Base-by-base conservation (phyloP, 2,329 filamentous ascomycete species). In the Neopestalotiopsis rosae region DNA sequence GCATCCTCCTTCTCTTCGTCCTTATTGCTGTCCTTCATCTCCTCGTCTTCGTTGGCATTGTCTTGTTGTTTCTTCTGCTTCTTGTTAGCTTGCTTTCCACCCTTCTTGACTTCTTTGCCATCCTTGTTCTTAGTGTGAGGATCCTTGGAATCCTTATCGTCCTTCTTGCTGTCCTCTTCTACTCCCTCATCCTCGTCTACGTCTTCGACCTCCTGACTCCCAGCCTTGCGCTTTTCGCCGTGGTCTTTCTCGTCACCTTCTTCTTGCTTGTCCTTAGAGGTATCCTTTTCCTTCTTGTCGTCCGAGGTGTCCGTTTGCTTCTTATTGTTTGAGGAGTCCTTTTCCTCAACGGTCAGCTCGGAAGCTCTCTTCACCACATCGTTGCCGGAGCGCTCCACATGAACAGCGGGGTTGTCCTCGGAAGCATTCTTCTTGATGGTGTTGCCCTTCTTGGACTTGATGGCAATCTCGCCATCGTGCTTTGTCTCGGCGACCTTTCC, bases 291-390 rank as follows among this genome's bases (percentile, higher is more conserved):
- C 10, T 49, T 49, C 42, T 49, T 49, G 14, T 6, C 42, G 42
- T 49, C 14, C 4, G 24, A 28, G 24, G 24, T 28, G 24, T 13
- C 42, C 42, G 7, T 49, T 49, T 17, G 45, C 34, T 38, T 6
- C 10, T 38, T 38, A 38, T 10, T 10, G 3, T 38, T 38, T 38
- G 45, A 52, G 17, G 72, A 67, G 42, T 74, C 79, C 70, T 83
- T 82, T 73, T 86, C 76, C 68, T 90, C 87, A 42, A 91, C 81
- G 3, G 85, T 83, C 34, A 91, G 80, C 79, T 91, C 89, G 58
- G 84, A 86, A 13, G 89, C 87, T 71, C 84, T 84, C 81, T 91
- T 91, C 66, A 90, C 88, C 24, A 91, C 89, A 76, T 91, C 89
- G 73, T 91, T 90, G 62, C 89, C 89, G 14, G 84, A 81, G 61